Base-by-base conservation (phyloP, 2,329 filamentous ascomycete species). In the Tolypocladium endophyticum region DNA sequence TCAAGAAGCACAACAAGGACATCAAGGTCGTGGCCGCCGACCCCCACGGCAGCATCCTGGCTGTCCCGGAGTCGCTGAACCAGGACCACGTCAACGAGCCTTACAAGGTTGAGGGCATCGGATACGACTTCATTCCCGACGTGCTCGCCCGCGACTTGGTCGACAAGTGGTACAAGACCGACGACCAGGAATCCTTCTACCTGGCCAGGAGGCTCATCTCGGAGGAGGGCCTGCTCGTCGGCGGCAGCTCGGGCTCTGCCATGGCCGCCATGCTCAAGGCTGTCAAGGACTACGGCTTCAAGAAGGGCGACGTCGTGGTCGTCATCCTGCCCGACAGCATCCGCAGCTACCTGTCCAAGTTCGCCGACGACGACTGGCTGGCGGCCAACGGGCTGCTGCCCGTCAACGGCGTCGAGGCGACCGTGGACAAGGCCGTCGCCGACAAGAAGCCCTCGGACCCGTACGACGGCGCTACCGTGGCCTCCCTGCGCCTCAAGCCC, bases 81-180 rank as follows among this genome's bases (percentile, higher is more conserved):
- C 80, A 90, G 55, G 87, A 90, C 64, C 84, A 87, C 70, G 82
- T 84, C 62, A 93, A 97, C 70, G 86, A 91, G 73, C 80, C 87
- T 1, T 99, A 99, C 80, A 97, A 99, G 78, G 94, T 99, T 0
- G 94, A 99, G 77, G 94, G 94, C 52, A 99, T 99, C 68, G 94
- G 94, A 25, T 99, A 99, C 73, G 94, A 99, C 73, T 99, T 99
- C 73, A 89, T 99, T 61, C 94, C 95, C 8, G 90, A 97, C 30
- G 95, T 99, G 6, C 80, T 99, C 59, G 87, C 94, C 65, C 90
- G 88, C 69, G 75, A 86, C 35, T 73, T 83, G 6, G 89, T 99
- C 36, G 90, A 97, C 73, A 89, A 88, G 71, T 99, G 94, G 94
- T 97, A 97, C 79, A 99, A 99, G 84, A 99, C 94, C 4, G 90